Base-by-base conservation (phyloP, 1,284 basidiomycete species). In the Cutaneotrichosporon sp. region DNA sequence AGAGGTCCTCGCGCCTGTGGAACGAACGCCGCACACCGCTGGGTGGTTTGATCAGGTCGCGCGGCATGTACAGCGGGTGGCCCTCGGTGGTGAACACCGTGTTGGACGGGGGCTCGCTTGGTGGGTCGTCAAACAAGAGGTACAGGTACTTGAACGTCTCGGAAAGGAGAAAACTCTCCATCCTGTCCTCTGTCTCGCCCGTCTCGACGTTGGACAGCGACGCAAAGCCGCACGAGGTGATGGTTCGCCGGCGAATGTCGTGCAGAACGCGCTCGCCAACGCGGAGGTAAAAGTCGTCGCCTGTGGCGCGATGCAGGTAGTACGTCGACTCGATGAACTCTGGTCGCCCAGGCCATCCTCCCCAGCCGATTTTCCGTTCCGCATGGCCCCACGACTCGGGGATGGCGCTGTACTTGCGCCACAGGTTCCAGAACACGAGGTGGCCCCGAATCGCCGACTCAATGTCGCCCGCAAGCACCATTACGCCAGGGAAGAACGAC, bases 251-350 rank as follows among this genome's bases (percentile, higher is more conserved):
- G 22, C 77, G 80, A 30, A 97, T 75, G 67, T 97, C 92, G 51
- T 79, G 77, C 21, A 97, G 75, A 22, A 94, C 79, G 8, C 87
- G 83, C 69, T 92, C 89, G 33, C 88, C 92, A 10, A 96, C 84
- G 56, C 91, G 84, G 1, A 97, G 81, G 71, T 97, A 97, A 69
- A 90, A 90, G 8, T 88, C 80, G 69, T 97, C 93, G 49, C 80
- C 82, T 3, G 92, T 97, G 17, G 92, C 92, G 49, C 87, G 81
- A 67, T 96, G 93, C 10, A 97, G 78, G 74, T 93, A 94, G 82
- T 91, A 93, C 3, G 89, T 97, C 21, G 87, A 90, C 74, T 96
- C 91, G 54, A 93, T 81, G 63, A 93, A 91, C 73, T 96, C 91
- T 79, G 72, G 90, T 54, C 90, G 80, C 51, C 92, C 77, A 9